Conservation (phyloP, 2,329 filamentous ascomycete species). For the Hypoxylon sp. region DNA sequence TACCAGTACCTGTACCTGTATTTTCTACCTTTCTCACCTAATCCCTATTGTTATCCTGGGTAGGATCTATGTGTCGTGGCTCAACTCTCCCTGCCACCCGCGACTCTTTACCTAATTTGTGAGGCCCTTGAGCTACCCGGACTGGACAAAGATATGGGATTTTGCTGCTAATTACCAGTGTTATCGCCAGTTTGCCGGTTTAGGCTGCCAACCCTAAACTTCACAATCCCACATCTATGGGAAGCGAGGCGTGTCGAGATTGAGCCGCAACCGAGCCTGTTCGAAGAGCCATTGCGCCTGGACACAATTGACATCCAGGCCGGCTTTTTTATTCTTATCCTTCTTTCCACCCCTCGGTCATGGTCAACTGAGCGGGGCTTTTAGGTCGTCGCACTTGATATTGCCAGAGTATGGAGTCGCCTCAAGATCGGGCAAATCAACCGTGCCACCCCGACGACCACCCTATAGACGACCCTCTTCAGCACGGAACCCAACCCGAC, state of each 20-base stretch:
- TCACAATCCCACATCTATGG: constrained; percentile 11
- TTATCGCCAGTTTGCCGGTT: background rate
- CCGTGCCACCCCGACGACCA: constrained; percentile 5
- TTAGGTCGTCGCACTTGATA: constrained; percentile 28
- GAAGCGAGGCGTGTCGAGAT: background rate
- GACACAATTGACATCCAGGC: background rate
- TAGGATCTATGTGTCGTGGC: background rate
- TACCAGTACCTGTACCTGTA: background rate
- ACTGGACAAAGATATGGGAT: background rate
- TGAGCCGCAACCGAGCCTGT: constrained; percentile 14
- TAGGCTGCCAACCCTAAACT: background rate
- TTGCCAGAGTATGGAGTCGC: constrained; percentile 26
- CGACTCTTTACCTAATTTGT: background rate
- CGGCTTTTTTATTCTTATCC: background rate
- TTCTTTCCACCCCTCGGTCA: no score
- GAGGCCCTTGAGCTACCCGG: background rate
- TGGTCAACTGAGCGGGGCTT: constrained; percentile 23
- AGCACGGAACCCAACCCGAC: background rate
- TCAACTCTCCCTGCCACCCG: background rate
- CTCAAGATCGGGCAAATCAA: constrained; percentile 14
- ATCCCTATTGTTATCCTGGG: background rate
- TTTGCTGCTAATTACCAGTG: background rate
- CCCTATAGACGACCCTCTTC: constrained; percentile 5
- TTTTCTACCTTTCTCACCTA: background rate
- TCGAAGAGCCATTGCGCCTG: background rate